These are phyloP conservation scores for Daphne laureola DNA, from an alignment of 441 rosid species.

Conservation along the genomic window DNA sequence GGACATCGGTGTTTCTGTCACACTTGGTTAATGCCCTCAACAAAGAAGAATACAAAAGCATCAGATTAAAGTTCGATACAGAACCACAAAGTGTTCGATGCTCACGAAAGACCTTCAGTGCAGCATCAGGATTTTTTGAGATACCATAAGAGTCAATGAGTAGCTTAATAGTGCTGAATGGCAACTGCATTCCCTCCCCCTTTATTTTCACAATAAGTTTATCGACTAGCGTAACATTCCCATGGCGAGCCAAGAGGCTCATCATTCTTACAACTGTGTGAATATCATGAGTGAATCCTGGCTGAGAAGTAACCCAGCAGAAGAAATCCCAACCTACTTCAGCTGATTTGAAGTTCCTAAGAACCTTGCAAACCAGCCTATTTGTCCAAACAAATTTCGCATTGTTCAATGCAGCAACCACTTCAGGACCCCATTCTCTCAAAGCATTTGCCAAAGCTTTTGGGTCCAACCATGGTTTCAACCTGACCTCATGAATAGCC, in stretches of 20 bases:
- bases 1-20: constrained; percentile 49
- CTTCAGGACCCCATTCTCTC: constrained; percentile 57
- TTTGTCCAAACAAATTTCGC: constrained; percentile 83
- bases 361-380: constrained; percentile 77
- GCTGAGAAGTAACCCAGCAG: constrained; percentile 86
- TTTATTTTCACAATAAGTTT: constrained; percentile 54
- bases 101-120: constrained; percentile 59
- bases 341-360: constrained; percentile 56
- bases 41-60: constrained; percentile 76
- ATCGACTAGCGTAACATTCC: constrained; percentile 61
- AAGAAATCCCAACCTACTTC: constrained; percentile 84
- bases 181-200: constrained; percentile 54
- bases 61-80: constrained; percentile 44
- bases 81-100: constrained; percentile 56
- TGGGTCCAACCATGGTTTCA: constrained; percentile 88
- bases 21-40: constrained; percentile 76
- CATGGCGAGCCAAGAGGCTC: constrained; percentile 63
- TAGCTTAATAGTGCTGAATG: constrained; percentile 70
- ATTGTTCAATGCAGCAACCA: constrained; percentile 46
- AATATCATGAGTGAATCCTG: constrained; percentile 71
- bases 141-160: constrained; percentile 77
- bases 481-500: constrained; percentile 27
- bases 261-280: constrained; percentile 76
- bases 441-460: constrained; percentile 74
- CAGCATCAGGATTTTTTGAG: constrained; percentile 84